Percentiles rank a stretch among this genome's conserved stretches.
These are phyloP conservation scores for Bruguiera hainesii DNA, from an alignment of 441 rosid species.

Conservation along the genomic window DNA sequence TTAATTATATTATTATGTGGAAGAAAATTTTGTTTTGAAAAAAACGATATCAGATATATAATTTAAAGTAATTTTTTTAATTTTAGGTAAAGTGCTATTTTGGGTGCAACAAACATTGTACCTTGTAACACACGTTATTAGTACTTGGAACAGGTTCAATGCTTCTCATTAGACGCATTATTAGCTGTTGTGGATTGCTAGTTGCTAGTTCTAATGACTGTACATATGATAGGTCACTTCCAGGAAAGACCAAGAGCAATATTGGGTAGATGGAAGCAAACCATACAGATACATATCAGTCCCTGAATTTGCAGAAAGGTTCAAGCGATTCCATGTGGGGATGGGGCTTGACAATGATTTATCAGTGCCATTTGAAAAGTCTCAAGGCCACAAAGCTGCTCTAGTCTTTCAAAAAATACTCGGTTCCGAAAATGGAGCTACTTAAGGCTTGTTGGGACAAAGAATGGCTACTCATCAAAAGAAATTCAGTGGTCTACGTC, in stretches of 20 bases:
- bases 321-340: conserved; percentile 64
- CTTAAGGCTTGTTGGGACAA: conserved; percentile 68
- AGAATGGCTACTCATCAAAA: conserved; percentile 63
- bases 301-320: conserved; percentile 48
- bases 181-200: too few relatives aligned
- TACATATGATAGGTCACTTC: conserved; percentile 57
- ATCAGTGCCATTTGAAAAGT: conserved; percentile 49
- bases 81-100: too few relatives aligned
- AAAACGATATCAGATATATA: too few relatives aligned
- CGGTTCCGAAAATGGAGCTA: conserved; percentile 50
- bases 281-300: conserved; percentile 65
- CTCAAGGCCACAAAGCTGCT: conserved; percentile 60
- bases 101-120: too few relatives aligned
- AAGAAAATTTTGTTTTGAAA: too few relatives aligned
- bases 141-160: background rate
- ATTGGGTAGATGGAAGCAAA: conserved; percentile 56
- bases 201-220: too few relatives aligned
- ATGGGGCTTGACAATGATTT: conserved; percentile 40
- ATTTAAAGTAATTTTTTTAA: too few relatives aligned
- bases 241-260: conserved; percentile 80
- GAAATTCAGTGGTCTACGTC: conserved; percentile 56
- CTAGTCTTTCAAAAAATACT: conserved; percentile 48
- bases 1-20: too few relatives aligned
- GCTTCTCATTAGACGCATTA: too few relatives aligned
- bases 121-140: too few relatives aligned